Percentiles rank a stretch among this genome's conserved stretches.
Evolutionary conservation across 2,329 filamentous ascomycete species (phyloP).

Genomic region (Penicillium sp.): DNA sequence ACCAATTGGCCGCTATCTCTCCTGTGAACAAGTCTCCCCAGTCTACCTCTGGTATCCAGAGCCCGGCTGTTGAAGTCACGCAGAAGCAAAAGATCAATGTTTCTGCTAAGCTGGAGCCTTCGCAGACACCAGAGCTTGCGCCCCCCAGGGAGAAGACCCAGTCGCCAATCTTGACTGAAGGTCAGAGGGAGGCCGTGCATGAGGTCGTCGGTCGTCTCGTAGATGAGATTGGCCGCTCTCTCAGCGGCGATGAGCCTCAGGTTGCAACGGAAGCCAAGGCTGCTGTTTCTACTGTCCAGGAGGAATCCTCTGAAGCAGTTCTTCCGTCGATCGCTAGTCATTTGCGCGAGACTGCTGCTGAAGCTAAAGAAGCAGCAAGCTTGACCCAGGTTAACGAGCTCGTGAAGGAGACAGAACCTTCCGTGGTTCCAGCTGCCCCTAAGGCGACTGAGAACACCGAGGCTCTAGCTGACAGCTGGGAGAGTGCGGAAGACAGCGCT

Average conservation of each 20-base stretch:
- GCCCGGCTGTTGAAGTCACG: conserved; percentile 38
- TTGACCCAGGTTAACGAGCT: conserved; percentile 53
- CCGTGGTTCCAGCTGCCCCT: conserved; percentile 51
- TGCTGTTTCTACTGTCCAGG: conserved; percentile 29
- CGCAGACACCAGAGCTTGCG: conserved; percentile 9
- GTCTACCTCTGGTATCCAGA: conserved; percentile 40
- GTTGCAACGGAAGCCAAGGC: conserved; percentile 54
- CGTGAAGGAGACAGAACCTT: conserved; percentile 53
- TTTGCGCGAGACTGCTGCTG: conserved; percentile 42
- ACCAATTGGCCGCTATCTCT: conserved; percentile 65
- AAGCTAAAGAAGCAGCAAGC: conserved; percentile 50
- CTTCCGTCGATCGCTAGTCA: conserved; percentile 33
- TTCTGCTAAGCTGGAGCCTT: conserved; percentile 20
- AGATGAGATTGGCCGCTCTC: conserved; percentile 56
- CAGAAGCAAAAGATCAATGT: conserved; percentile 25
- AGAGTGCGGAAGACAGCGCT: conserved; percentile 70
- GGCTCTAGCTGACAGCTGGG: conserved; percentile 80
- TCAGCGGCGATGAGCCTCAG: conserved; percentile 35
- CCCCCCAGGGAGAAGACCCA: conserved; percentile 18
- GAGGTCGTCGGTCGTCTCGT: conserved; percentile 68
- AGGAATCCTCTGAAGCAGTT: conserved; percentile 38
- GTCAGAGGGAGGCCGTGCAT: conserved; percentile 64
- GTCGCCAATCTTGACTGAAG: conserved; percentile 29
- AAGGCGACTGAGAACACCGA: conserved; percentile 57
- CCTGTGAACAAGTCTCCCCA: conserved; percentile 59